phyloP scores from a whole-genome alignment of 495 filamentous ascomycete genomes.

The Lasiosphaeria ovina region DNA sequence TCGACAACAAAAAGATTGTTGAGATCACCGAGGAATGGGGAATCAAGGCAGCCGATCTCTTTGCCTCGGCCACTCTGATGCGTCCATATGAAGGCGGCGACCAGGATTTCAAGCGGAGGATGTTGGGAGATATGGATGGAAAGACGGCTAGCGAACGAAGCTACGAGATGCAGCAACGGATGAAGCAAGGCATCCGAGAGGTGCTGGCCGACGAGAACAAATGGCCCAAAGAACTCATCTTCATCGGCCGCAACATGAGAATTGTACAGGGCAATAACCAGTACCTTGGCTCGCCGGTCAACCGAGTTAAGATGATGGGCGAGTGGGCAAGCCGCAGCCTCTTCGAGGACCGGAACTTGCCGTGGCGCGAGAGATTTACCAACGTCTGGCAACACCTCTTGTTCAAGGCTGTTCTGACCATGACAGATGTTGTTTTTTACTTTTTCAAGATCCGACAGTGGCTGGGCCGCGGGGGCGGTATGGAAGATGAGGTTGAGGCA shows the following conservation, averaged over 20 bases:
- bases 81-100: conserved; percentile 87
- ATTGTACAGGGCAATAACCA: conserved; percentile 72
- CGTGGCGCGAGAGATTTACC: conserved; percentile 43
- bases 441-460: conserved; percentile 73
- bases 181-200: conserved; percentile 79
- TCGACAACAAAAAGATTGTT: conserved; percentile 79
- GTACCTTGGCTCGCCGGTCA: conserved; percentile 88
- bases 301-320: conserved; percentile 91
- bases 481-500: conserved; percentile 92
- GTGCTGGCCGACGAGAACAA: conserved; percentile 86
- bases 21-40: conserved; percentile 76
- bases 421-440: conserved; percentile 80
- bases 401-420: conserved; percentile 74
- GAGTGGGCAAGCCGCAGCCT: conserved; percentile 81
- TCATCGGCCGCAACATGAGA: conserved; percentile 91
- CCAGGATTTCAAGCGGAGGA: conserved; percentile 55
- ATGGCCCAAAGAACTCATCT: conserved; percentile 91
- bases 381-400: conserved; percentile 67
- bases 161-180: conserved; percentile 82
- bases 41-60: conserved; percentile 82
- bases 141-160: conserved; percentile 64
- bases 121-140: conserved; percentile 51
- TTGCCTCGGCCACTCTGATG: conserved; percentile 86
- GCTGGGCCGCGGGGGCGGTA: conserved; percentile 71
- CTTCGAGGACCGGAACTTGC: conserved; percentile 56